Conservation (phyloP, 2,329 filamentous ascomycete species). For the Arthrinium phaeospermum region DNA sequence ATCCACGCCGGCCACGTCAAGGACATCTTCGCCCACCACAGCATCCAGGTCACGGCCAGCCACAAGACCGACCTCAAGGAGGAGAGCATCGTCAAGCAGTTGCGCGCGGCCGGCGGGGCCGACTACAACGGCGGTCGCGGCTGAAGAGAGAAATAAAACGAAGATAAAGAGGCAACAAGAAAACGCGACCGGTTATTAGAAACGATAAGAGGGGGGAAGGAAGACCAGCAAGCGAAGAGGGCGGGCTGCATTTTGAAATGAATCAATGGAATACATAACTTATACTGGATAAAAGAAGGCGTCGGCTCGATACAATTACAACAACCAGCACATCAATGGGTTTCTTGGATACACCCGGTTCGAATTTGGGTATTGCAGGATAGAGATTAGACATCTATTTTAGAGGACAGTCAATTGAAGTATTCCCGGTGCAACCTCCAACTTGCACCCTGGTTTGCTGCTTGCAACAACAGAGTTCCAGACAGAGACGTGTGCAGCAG, state of each 20-base stretch:
- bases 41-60: conserved; percentile 66
- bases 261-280: background rate
- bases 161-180: conserved; percentile 29
- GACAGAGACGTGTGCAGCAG: conserved; percentile 4
- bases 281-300: background rate
- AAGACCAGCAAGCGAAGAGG: conserved; percentile 29
- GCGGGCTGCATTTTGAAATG: conserved; percentile 30
- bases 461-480: background rate
- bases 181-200: conserved; percentile 31
- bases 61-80: conserved; percentile 66
- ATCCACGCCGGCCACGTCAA: conserved; percentile 72
- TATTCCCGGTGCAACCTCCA: background rate
- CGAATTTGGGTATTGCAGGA: background rate
- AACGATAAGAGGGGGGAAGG: background rate
- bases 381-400: conserved; percentile 11
- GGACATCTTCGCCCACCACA: conserved; percentile 66
- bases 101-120: conserved; percentile 71
- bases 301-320: background rate
- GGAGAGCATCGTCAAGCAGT: conserved; percentile 62
- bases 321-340: background rate
- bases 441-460: background rate
- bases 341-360: background rate
- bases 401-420: background rate
- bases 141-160: conserved; percentile 33
- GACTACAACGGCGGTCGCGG: conserved; percentile 73